Evolutionary conservation across 768 basidiomycete species (phyloP), one percentile per base, ranked within the genome.

Genomic region (Calvatia gigantea): DNA sequence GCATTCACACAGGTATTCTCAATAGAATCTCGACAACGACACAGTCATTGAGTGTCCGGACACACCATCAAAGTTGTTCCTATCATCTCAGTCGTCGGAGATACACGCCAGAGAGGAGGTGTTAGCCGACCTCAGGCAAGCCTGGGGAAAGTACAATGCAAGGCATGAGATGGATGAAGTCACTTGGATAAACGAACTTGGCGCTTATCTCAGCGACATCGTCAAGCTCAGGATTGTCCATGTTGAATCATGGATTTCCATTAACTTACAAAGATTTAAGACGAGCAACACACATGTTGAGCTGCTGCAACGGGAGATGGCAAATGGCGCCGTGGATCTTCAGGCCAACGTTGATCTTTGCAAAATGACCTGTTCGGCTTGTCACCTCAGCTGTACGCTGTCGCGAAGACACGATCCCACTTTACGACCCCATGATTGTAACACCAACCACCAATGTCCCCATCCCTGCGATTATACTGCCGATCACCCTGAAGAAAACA

Each of bases 1-100:
- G 12, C 17, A 5, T 19, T 41, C 35, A 41, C 17, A 17, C 25
- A 19, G 4, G 11, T 27, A n/a, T 17, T 52, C 44, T 43, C 43
- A 27, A 0, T 27, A 83, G 83, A 82, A 83, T 61, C 61, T 83
- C 45, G 83, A 85, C 54, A 80, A 76, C 6, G 79, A 81, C 53
- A 44, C 62, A 4, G 57, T 67, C 1, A 68, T 84, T 15, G 69
- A 72, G 0, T 47, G 60, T 12, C 60, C 65, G 4, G 80, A 82
- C 58, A 71, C 73, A 4, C n/a, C 52, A 1, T 54, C 72, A 4
- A 61, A 61, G 3, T 75, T 81, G 48, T 75, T 70, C 61, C 58
- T 62, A 56, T 57, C 50, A 15, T 64, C 58, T 37, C 39, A 50
- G 3, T 42, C 54, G 15, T 53, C 51, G 15, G 19, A 57, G 28